Evolutionary conservation across 139 green algal genomes (phyloP).

Genomic region (Tetratostichococcus sp.): DNA sequence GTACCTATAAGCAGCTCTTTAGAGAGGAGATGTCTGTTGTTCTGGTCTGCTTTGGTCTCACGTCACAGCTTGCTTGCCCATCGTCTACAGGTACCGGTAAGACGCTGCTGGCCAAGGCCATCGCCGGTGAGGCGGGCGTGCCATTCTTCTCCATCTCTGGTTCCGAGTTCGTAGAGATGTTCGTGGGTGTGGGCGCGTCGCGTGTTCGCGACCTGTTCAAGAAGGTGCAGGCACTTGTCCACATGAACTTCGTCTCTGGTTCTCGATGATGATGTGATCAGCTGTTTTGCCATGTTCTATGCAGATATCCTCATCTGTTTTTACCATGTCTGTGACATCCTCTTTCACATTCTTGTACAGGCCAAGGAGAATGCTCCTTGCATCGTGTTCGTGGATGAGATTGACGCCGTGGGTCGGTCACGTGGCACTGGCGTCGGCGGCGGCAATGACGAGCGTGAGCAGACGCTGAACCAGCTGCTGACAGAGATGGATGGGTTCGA

Average conservation of each 20-base stretch:
- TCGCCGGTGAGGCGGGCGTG: slow-evolving; percentile 93
- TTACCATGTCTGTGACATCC: no score
- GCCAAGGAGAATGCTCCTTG: slow-evolving; percentile 98
- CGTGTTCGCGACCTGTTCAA: slow-evolving; percentile 97
- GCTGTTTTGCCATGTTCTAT: no score
- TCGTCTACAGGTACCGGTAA: slow-evolving; percentile 96
- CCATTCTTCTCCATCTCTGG: slow-evolving; percentile 98
- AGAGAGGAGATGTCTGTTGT: no score
- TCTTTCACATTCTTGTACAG: no score
- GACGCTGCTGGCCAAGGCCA: slow-evolving; percentile 97
- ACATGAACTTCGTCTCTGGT: no score
- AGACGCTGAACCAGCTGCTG: slow-evolving; percentile 77
- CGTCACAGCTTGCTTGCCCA: no score
- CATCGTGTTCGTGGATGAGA: slow-evolving; percentile 99
- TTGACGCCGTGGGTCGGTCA: slow-evolving; percentile 94
- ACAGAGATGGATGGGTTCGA: slow-evolving; percentile 72
- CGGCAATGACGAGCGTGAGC: slow-evolving; percentile 96
- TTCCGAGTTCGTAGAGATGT: slow-evolving; percentile 99
- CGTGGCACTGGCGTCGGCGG: slow-evolving; percentile 90
- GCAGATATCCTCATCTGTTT: no score
- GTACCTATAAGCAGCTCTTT: no score
- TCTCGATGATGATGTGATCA: no score
- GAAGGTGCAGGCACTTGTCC: slow-evolving; percentile 56
- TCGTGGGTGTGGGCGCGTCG: slow-evolving; percentile 94
- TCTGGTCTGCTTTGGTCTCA: no score